These are phyloP conservation scores for Amanita rubescens DNA, from an alignment of 768 basidiomycete species.

Conservation along the genomic window DNA sequence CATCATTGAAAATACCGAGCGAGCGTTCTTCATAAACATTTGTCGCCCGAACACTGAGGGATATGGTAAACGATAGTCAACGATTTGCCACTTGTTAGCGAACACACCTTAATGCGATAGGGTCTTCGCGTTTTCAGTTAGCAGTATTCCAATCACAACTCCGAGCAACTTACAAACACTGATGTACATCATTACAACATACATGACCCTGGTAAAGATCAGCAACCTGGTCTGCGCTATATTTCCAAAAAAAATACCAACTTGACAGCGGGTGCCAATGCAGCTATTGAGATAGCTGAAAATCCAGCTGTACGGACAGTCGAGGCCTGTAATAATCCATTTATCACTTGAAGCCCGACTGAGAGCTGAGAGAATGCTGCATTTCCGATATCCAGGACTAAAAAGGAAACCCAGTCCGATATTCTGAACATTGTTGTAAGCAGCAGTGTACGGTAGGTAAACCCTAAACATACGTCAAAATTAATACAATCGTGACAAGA, in stretches of 20 bases:
- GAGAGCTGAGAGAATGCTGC: slow-evolving; percentile 62
- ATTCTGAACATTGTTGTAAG: slow-evolving; percentile 31
- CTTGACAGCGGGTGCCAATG: slow-evolving; percentile 88
- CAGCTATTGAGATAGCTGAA: slow-evolving; percentile 58
- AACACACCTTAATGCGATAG: slow-evolving; percentile 70
- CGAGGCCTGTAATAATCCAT: slow-evolving; percentile 71
- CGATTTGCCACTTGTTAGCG: not conserved
- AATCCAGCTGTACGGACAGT: slow-evolving; percentile 89
- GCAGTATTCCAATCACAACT: not conserved
- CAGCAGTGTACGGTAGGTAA: not conserved
- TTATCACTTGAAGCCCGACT: slow-evolving; percentile 57
- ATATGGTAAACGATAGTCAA: not conserved
- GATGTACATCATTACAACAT: slow-evolving; percentile 92
- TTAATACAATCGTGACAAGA: slow-evolving; percentile 58
- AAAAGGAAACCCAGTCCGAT: slow-evolving; percentile 86
- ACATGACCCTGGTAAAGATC: slow-evolving; percentile 55
- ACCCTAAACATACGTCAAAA: slow-evolving; percentile 7
- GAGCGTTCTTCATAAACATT: slow-evolving; percentile 94
- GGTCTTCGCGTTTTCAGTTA: slow-evolving; percentile 29
- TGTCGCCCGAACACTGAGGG: slow-evolving; percentile 73
- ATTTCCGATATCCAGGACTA: slow-evolving; percentile 83
- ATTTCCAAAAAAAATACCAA: slow-evolving; percentile 29
- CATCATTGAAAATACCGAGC: slow-evolving; percentile 67
- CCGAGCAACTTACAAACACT: slow-evolving; percentile 54
- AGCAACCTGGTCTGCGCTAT: not conserved